Base-by-base conservation (phyloP, 31 red algal genomes). In the Endocladia muricata region DNA sequence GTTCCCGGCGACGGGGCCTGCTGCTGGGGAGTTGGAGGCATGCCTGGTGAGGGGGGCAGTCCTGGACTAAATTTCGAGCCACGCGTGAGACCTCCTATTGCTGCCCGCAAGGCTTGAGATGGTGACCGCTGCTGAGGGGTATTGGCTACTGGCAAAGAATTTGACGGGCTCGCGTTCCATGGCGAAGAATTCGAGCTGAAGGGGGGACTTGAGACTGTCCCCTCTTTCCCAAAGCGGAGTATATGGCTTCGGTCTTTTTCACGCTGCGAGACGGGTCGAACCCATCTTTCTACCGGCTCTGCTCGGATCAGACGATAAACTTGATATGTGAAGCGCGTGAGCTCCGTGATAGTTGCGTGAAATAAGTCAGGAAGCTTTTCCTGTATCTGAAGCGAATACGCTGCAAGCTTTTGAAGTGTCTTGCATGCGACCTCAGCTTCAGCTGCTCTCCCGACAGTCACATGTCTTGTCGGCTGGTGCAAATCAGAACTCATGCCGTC, bases 221-320 rank as follows among this genome's bases (percentile, higher is more conserved):
- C 56, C 8, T 90, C 78, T 38, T 63, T 44, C 19, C 78, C 74
- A 2, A 58, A 34, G 13, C 70, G 66, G 13, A 76, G 56, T 26
- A 87, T 57, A 13, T 76, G 60, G 72, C 86, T 83, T 9, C 86
- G 77, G 13, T 83, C 78, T 51, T 58, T 60, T 71, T 90, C 86
- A 3, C 68, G 78, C 55, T 52, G 61, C 3, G 86, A 72, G 11
- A 90, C 69, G 2, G 86, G 86, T 15, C 86, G 48, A n/a, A 90
- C 86, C 78, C 78, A 90, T 62, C 86, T 69, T 51, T 82, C 86
- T 35, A 90, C 63, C n/a, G 86, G 86, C 66, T 83, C 78, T 23
- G 86, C 86, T 58, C 86, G 58, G 55, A 90, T 73, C 22, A 90
- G 52, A 23, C 78, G 68, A 40, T 55, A 77, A 21, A 79, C 78